These are phyloP conservation scores for Cryphonectria parasitica DNA, from an alignment of 2,329 filamentous ascomycete genomes.

Conservation along the genomic window DNA sequence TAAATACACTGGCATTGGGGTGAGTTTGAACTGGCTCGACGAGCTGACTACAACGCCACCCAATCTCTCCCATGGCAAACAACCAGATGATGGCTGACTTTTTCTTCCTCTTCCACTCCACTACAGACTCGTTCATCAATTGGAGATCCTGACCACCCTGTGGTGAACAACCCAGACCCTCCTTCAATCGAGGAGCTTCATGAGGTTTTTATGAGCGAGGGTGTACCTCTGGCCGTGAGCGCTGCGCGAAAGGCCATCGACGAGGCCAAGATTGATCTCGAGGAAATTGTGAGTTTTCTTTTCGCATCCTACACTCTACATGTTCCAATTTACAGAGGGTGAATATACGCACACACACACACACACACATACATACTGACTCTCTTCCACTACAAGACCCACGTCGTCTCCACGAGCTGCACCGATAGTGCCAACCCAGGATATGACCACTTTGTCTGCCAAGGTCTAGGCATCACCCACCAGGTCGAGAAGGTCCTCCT, in stretches of 20 bases:
- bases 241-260: conserved; percentile 59
- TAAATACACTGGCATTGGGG: conserved; percentile 66
- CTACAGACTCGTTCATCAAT: conserved; percentile 57
- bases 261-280: conserved; percentile 55
- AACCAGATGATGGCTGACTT: not conserved
- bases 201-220: conserved; percentile 58
- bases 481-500: conserved; percentile 67
- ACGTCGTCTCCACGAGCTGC: conserved; percentile 70
- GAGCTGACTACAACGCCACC: not conserved
- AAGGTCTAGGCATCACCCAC: conserved; percentile 59
- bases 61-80: not conserved
- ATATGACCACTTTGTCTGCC: conserved; percentile 68
- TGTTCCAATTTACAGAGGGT: not conserved
- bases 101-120: not conserved
- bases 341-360: not conserved
- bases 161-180: conserved; percentile 59
- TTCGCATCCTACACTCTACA: not conserved
- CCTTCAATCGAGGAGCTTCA: conserved; percentile 62
- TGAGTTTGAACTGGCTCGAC: not conserved
- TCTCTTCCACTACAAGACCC: conserved; percentile 47
- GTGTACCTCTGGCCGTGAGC: conserved; percentile 59
- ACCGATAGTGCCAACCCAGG: conserved; percentile 72
- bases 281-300: conserved; percentile 48
- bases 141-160: conserved; percentile 61
- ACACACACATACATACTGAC: not conserved